Evolutionary conservation across 2,329 filamentous ascomycete species (phyloP).

Genomic region (Pseudogymnoascus sp.): DNA sequence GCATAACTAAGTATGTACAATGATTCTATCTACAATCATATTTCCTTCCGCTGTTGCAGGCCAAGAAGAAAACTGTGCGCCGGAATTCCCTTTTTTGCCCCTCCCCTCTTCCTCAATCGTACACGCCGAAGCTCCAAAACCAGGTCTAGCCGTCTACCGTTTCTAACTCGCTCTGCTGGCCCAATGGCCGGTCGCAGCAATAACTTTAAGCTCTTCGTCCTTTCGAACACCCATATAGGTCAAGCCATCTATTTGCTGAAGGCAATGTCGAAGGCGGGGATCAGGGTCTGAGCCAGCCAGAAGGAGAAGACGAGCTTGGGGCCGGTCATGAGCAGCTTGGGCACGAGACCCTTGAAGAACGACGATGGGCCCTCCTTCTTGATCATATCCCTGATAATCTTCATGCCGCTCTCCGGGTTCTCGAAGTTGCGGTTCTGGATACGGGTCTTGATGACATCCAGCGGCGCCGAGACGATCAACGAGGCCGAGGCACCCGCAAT

Average conservation of each 20-base stretch:
- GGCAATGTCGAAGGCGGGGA: conserved; percentile 73
- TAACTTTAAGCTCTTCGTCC: neutral
- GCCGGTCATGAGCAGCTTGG: conserved; percentile 98
- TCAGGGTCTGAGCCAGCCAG: conserved; percentile 97
- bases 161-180: conserved; percentile 5
- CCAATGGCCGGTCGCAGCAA: neutral
- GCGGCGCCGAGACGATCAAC: conserved; percentile 88
- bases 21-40: conserved; percentile 6
- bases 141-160: conserved; percentile 5
- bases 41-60: neutral
- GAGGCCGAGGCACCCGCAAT: conserved; percentile 92
- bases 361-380: conserved; percentile 75
- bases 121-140: conserved; percentile 7
- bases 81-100: neutral
- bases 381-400: conserved; percentile 86
- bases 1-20: conserved; percentile 8
- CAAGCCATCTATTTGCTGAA: conserved; percentile 13
- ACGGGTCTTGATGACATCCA: conserved; percentile 96
- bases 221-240: neutral
- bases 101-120: neutral
- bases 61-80: neutral
- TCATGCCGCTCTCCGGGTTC: conserved; percentile 89
- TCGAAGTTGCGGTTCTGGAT: conserved; percentile 99
- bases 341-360: conserved; percentile 97
- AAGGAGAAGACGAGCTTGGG: conserved; percentile 99